Conservation (phyloP, 1,139 yeast genomes). For the Taiozyma sp. region DNA sequence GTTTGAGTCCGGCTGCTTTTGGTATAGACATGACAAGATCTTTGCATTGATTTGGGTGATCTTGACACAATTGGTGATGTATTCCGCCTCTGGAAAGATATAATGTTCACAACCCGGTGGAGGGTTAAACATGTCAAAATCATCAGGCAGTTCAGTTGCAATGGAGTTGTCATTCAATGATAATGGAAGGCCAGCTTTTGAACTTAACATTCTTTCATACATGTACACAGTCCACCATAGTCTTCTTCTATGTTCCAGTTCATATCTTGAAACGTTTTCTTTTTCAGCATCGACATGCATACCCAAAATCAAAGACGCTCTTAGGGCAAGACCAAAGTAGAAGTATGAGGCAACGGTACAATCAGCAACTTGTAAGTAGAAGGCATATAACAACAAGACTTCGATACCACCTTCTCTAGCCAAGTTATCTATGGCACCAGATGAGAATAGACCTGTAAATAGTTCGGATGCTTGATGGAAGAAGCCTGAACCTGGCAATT, state of each 20-base stretch:
- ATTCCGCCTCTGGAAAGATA: slow-evolving; percentile 78
- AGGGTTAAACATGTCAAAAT: slow-evolving; percentile 57
- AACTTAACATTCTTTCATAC: slow-evolving; percentile 82
- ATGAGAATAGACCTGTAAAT: slow-evolving; percentile 70
- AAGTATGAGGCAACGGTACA: slow-evolving; percentile 80
- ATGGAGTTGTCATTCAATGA: slow-evolving; percentile 78
- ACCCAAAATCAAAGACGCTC: slow-evolving; percentile 72
- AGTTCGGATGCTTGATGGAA: slow-evolving; percentile 73
- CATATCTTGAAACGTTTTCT: slow-evolving; percentile 56
- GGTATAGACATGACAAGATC: slow-evolving; percentile 66
- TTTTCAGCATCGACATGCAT: slow-evolving; percentile 82
- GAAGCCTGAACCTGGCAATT: slow-evolving; percentile 72
- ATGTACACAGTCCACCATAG: slow-evolving; percentile 92
- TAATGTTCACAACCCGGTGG: slow-evolving; percentile 58
- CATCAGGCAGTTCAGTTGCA: slow-evolving; percentile 71
- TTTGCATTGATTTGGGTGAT: slow-evolving; percentile 79
- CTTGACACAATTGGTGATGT: slow-evolving; percentile 72
- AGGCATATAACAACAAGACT: slow-evolving; percentile 70
- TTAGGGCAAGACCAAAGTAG: slow-evolving; percentile 72
- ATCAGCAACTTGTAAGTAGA: slow-evolving; percentile 80
- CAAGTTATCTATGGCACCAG: slow-evolving; percentile 74
- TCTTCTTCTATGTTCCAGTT: slow-evolving; percentile 75
- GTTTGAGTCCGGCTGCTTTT: slow-evolving; percentile 70
- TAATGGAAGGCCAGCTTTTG: slow-evolving; percentile 81
- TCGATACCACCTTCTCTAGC: slow-evolving; percentile 84